Base-by-base conservation (phyloP, 176 grass and related monocot genomes). In the Rhynchospora breviuscula region DNA sequence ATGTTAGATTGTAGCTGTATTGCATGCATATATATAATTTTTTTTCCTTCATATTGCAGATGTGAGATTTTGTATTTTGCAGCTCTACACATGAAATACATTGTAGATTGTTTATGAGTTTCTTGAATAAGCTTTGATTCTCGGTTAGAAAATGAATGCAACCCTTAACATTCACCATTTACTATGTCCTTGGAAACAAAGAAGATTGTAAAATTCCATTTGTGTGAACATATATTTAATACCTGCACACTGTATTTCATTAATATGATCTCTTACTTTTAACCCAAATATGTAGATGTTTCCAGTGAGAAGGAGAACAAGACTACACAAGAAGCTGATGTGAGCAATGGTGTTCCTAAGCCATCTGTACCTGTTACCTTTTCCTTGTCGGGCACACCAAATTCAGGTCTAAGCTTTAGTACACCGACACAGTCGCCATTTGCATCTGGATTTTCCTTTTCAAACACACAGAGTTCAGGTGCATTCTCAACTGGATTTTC, bases 401-500 rank as follows among this genome's bases (percentile, higher is more conserved):
- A 81, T 81, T 12, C 79, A 23, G 79, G 80, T 67, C 12, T n/a
- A 82, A 82, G 25, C 63, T 33, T 82, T 63, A 59, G 62, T 82
- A 51, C 57, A 66, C 57, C 67, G 23, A 53, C 60, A 46, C 22
- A 46, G 80, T 65, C 80, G 53, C 62, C 29, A n/a, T 67, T 82
- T 62, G 52, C 80, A 51, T 81, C 88, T 58, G 84, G 85, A 83
- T 94, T 94, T 89, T 87, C 90, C 19, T 60, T 86, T 76, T 81
- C 88, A 81, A 78, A 17, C 21, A 15, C 85, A 22, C 91, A 85
- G 68, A 94, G 46, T 83, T 92, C 89, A 64, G 86, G 60, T 85
- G 69, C 81, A n/a, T 67, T 82, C 80, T 67, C 80, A 51, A 85
- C 88, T 58, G 84, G 85, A 83, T 94, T 94, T 89, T 87, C 90